These are phyloP conservation scores for Russula griseocarnosa DNA, from an alignment of 768 basidiomycete genomes.

Conservation along the genomic window DNA sequence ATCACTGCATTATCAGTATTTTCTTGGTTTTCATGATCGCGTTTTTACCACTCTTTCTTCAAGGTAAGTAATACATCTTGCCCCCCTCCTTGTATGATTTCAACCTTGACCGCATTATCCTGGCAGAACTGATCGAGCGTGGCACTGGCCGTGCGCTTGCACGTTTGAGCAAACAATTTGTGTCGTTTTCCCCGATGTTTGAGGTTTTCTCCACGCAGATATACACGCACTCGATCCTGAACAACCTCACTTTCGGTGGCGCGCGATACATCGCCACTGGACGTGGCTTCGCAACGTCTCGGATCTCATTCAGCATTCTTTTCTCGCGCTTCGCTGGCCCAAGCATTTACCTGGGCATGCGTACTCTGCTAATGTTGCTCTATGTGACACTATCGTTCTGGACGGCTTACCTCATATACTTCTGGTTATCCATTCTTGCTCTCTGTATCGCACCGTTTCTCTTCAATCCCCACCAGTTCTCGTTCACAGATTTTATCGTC, in stretches of 20 bases:
- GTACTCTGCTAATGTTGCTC: slow-evolving; percentile 86
- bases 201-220: slow-evolving; percentile 99
- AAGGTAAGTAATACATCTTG: slow-evolving; percentile 52
- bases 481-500: slow-evolving; percentile 93
- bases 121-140: slow-evolving; percentile 86
- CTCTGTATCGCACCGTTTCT: slow-evolving; percentile 95
- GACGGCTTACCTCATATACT: slow-evolving; percentile 92
- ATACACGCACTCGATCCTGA: slow-evolving; percentile 95
- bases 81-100: not conserved
- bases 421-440: slow-evolving; percentile 93
- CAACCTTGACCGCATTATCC: slow-evolving; percentile 26
- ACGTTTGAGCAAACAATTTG: slow-evolving; percentile 90
- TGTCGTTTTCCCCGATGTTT: slow-evolving; percentile 91
- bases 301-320: slow-evolving; percentile 90
- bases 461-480: slow-evolving; percentile 99
- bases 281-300: slow-evolving; percentile 95
- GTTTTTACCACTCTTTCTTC: slow-evolving; percentile 90
- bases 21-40: slow-evolving; percentile 98
- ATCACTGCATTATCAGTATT: slow-evolving; percentile 94
- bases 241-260: slow-evolving; percentile 95
- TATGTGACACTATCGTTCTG: slow-evolving; percentile 91
- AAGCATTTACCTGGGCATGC: slow-evolving; percentile 95
- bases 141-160: slow-evolving; percentile 89
- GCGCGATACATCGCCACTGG: slow-evolving; percentile 98
- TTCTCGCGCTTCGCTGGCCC: slow-evolving; percentile 99